These are phyloP conservation scores for Zelopaecilomyces penicillatus DNA, from an alignment of 2,329 filamentous ascomycete species.

Conservation along the genomic window DNA sequence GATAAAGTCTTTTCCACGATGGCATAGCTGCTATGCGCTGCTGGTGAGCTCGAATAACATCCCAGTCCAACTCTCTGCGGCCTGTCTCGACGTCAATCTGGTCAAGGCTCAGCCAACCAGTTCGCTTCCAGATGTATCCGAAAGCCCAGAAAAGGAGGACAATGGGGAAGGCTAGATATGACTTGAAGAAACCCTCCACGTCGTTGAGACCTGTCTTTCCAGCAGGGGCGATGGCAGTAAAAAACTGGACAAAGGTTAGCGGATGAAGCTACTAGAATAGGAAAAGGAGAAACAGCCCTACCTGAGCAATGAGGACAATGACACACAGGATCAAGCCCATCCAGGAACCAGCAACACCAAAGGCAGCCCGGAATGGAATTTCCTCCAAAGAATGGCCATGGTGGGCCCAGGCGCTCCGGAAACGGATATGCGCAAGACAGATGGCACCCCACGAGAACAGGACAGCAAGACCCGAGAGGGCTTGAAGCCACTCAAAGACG, in stretches of 20 bases:
- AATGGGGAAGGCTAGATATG: constrained; percentile 44
- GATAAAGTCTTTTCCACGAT: constrained; percentile 31
- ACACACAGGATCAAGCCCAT: constrained; percentile 50
- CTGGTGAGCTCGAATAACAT: constrained; percentile 46
- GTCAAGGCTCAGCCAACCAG: constrained; percentile 46
- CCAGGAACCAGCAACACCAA: constrained; percentile 55
- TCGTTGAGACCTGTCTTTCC: constrained; percentile 21
- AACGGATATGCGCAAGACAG: constrained; percentile 58
- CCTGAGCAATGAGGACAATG: constrained; percentile 43
- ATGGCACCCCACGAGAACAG: constrained; percentile 61
- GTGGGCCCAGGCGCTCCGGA: constrained; percentile 50
- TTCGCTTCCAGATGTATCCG: constrained; percentile 58
- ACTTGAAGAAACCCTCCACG: constrained; percentile 45
- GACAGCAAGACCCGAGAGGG: constrained; percentile 53
- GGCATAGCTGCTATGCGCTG: constrained; percentile 40
- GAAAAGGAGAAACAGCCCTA: constrained; percentile 19
- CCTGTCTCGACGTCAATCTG: constrained; percentile 62
- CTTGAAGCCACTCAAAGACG: constrained; percentile 57
- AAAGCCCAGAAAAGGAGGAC: constrained; percentile 45
- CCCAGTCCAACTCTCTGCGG: constrained; percentile 56
- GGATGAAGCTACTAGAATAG: constrained; percentile 4
- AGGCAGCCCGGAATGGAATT: constrained; percentile 52
- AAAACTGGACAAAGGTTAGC: constrained; percentile 28
- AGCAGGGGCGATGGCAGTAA: constrained; percentile 36
- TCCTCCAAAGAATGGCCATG: constrained; percentile 55